phyloP scores from a whole-genome alignment of 83 land plant genomes.

The Picea abies region DNA sequence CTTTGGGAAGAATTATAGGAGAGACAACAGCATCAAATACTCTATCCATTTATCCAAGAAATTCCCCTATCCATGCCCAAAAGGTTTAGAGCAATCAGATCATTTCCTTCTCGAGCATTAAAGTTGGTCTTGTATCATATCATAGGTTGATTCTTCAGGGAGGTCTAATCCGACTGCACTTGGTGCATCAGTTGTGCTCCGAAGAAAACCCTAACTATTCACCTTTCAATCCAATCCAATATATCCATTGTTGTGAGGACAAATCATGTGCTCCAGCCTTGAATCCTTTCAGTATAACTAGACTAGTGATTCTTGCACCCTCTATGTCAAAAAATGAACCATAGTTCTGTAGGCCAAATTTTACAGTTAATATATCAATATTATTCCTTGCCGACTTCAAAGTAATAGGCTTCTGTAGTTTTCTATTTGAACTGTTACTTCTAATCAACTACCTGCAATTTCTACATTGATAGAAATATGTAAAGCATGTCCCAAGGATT shows the following conservation, averaged over 20 bases:
- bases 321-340: slow-evolving; percentile 54
- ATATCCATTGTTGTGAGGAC: slow-evolving; percentile 60
- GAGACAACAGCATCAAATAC: too few species aligned
- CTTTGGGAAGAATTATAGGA: too few species aligned
- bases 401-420: slow-evolving; percentile 36
- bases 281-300: slow-evolving; percentile 46
- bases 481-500: slow-evolving; percentile 54
- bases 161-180: slow-evolving; percentile 46
- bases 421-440: slow-evolving; percentile 32
- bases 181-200: slow-evolving; percentile 21
- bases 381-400: slow-evolving; percentile 50
- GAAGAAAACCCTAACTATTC: slow-evolving; percentile 36
- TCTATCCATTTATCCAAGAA: too few species aligned
- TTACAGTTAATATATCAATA: slow-evolving; percentile 71
- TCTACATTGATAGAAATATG: slow-evolving; percentile 63
- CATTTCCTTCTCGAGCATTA: too few species aligned
- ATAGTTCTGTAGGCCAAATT: slow-evolving; percentile 80
- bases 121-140: too few species aligned
- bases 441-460: slow-evolving; percentile 29
- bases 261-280: slow-evolving; percentile 36
- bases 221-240: slow-evolving; percentile 69
- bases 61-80: too few species aligned
- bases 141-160: slow-evolving; percentile 43
- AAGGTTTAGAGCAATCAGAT: too few species aligned
- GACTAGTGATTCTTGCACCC: slow-evolving; percentile 63